phyloP scores from a whole-genome alignment of 2,329 filamentous ascomycete species.

The Sporothrix brasiliensis region DNA sequence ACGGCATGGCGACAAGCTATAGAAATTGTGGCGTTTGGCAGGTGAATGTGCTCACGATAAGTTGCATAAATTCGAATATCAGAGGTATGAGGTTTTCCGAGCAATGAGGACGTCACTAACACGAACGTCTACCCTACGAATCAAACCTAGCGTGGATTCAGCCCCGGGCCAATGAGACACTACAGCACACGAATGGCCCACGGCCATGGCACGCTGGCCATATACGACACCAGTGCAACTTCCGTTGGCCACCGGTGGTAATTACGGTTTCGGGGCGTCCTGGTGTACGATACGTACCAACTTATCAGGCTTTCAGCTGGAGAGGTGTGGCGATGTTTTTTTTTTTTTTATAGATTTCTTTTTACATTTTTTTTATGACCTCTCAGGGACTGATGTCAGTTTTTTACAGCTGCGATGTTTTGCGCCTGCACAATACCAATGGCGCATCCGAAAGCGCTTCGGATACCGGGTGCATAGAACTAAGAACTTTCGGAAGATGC shows the following conservation, averaged over 20 bases:
- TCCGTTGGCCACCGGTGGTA: slow-evolving; percentile 1
- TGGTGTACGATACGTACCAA: neutral
- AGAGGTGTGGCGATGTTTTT: neutral
- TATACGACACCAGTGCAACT: neutral
- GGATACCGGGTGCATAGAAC: slow-evolving; percentile 21
- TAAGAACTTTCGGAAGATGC: slow-evolving; percentile 13
- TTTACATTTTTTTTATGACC: neutral
- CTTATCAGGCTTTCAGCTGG: neutral
- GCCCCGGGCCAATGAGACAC: neutral
- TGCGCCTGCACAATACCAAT: neutral
- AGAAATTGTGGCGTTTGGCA: neutral
- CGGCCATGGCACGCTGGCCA: neutral
- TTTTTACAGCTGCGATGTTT: slow-evolving; percentile 17
- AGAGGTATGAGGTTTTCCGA: too few species aligned
- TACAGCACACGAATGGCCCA: neutral
- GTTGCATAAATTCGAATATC: too few species aligned
- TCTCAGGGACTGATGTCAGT: neutral
- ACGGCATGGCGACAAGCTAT: slow-evolving; percentile 27
- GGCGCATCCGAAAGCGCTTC: slow-evolving; percentile 20
- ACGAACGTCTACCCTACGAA: neutral
- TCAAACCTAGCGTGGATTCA: neutral
- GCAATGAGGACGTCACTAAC: neutral
- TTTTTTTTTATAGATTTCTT: neutral
- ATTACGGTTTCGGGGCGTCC: neutral
- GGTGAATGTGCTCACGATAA: neutral